phyloP scores from a whole-genome alignment of 192 early-diverging fungal species.

The Mortierella antarctica region DNA sequence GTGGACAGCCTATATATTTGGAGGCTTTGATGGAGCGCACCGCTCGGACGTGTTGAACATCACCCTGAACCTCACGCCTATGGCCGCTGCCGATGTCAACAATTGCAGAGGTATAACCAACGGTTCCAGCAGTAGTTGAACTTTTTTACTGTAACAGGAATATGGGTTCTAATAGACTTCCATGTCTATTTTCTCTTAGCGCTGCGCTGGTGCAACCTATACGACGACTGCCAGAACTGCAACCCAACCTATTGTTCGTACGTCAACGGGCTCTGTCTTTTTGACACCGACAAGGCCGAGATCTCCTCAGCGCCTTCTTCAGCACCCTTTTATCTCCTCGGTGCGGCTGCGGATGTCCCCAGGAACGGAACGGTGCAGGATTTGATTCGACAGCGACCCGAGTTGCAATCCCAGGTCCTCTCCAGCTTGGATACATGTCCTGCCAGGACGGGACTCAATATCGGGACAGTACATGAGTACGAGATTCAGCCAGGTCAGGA shows the following conservation, averaged over 20 bases:
- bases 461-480: neutral
- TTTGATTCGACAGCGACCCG: slow-evolving; percentile 18
- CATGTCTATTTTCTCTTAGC: slow-evolving; percentile 21
- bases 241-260: slow-evolving; percentile 50
- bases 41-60: slow-evolving; percentile 24
- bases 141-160: neutral
- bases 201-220: slow-evolving; percentile 45
- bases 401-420: slow-evolving; percentile 3
- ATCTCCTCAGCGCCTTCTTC: neutral
- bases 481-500: slow-evolving; percentile 18
- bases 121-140: neutral
- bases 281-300: slow-evolving; percentile 53
- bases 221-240: slow-evolving; percentile 50
- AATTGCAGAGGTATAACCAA: slow-evolving; percentile 35
- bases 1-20: slow-evolving; percentile 44
- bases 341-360: slow-evolving; percentile 18
- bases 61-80: slow-evolving; percentile 8
- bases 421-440: slow-evolving; percentile 12
- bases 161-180: neutral
- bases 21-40: slow-evolving; percentile 36
- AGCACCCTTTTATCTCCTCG: slow-evolving; percentile 21
- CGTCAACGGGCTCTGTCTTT: slow-evolving; percentile 45
- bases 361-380: slow-evolving; percentile 30
- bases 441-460: neutral
- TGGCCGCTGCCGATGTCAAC: slow-evolving; percentile 11